Base-by-base conservation (phyloP, 78 protist genomes). In the Polysphondylium violaceum region DNA sequence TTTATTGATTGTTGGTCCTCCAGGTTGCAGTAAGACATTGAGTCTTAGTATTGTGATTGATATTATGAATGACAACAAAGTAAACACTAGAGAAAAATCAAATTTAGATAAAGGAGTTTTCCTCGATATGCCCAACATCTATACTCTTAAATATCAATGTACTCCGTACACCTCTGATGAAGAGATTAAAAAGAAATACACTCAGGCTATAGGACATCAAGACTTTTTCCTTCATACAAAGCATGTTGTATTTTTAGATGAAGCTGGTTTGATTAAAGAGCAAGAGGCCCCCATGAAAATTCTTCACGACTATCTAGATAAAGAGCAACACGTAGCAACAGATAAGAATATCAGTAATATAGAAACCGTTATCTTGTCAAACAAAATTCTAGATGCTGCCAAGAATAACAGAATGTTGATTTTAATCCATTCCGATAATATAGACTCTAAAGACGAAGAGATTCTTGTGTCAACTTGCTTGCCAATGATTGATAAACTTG, bases 341-440 rank as follows among this genome's bases (percentile, higher is more conserved):
- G 79, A 69, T 25, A 36, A 83, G 41, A 69, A 19, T 43, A 7
- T 31, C 6, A 43, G 27, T 19, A 67, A 83, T 29, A 69, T 83
- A 5, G 50, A 50, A 29, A 71, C 63, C 9, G 36, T 83, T 31
- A 83, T 83, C 43, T 40, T 83, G 6, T 83, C 91, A 1, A 83
- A 83, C 36, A 67, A 69, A n/a, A 56, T 83, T 7, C 44, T 83
- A 27, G 91, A 83, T 58, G 91, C 91, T 59, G 91, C 91, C 65
- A 83, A 83, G 36, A 69, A 63, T 12, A 83, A 69, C 58, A 58
- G 91, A 53, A 83, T 83, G 91, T n/a, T 83, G 16, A 25, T 83
- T 21, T 19, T 83, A 8, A 17, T 83, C 21, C 91, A 83, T 51
- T 53, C 79, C 17, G 50, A 14, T 9, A 69, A n/a, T 17, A 83